Evolutionary conservation across 2,329 filamentous ascomycete species (phyloP), one percentile per base, ranked within the genome.

Genomic region (Thyridium curvatum): DNA sequence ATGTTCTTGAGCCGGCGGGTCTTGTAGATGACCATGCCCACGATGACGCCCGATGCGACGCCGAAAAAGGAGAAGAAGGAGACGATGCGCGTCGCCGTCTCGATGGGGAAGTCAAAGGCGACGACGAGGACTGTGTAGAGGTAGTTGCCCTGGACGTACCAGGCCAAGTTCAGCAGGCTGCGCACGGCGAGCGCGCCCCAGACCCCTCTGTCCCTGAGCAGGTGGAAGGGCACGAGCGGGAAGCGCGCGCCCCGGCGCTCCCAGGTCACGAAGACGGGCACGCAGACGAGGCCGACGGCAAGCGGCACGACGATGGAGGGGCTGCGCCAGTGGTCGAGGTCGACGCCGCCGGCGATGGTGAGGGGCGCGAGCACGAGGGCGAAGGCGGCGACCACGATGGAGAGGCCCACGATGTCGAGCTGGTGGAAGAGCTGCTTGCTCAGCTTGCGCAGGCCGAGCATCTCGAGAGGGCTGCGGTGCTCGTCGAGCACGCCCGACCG

Each of bases 141-240:
- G 47, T 73, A 81, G 48, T 79, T 73, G 29, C 69, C 74, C 50
- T 81, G 77, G 15, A 76, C 62, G 36, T 67, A 70, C 74, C 74
- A 81, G 3, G 68, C 61, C 41, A 71, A 66, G 50, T 69, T 73
- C 33, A 74, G 59, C 39, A 71, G 50, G 40, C 60, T 57, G 3
- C 65, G 67, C 32, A 82, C 74, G 0, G 71, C 74, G 9, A 82
- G 55, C 1, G 77, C 71, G 2, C 69, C 73, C 75, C 76, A 82
- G 2, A 82, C 74, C 0, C 69, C 71, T n/a, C 78, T 70, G 42
- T 82, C 74, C 42, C 66, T 69, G 16, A 82, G 59, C 0, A 81
- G 62, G 47, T 70, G 54, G 51, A 80, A 79, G 1, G 77, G 77
- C 1, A 80, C 54, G 48, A 81, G 68, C 0, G 77, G 77, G 34